Evolutionary conservation across 495 filamentous ascomycete genomes (phyloP), one percentile per base, ranked within the genome.

Genomic region (Immersiella caudata): DNA sequence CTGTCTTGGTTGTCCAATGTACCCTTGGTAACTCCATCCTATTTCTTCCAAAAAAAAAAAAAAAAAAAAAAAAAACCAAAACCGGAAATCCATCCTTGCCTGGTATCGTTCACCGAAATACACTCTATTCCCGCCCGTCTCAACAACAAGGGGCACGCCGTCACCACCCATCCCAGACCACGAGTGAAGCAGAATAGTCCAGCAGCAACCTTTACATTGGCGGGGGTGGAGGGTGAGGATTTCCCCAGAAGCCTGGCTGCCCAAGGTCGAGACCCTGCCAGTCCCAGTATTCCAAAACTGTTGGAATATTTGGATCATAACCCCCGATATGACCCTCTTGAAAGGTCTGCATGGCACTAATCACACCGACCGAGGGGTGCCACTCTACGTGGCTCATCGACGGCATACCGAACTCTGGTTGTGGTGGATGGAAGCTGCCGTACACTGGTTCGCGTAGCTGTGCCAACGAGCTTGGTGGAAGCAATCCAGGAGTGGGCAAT

Each of bases 261-360:
- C 69, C 73, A 21, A 75, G 64, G n/a, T 66, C 63, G 1, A 75
- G 71, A 0, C 21, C 40, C 33, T 71, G 60, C 69, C 73, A 76
- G 11, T 72, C 71, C 75, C 75, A 76, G 46, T 71, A 71, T 16
- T 68, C 56, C 20, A 76, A 64, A 7, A 74, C 57, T 1, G 58
- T 50, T 18, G 73, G 73, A 35, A 66, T 52, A 9, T 40, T 40
- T 24, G 54, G 55, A 29, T 70, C 67, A 18, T 69, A 68, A 6
- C 21, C 62, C 4, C 33, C 33, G 4, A 65, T 26, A 36, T 70
- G 51, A 50, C 22, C 26, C 1, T 49, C 60, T n/a, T 68, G 68
- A 33, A 63, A 54, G 20, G 60, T 14, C 26, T 63, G 40, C 56
- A 68, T 21, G 6, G 60, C 26, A 40, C 20, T 62, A 22, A 27